Conservation (phyloP, 306 rosid genomes). For the Cucurbita ficifolia region DNA sequence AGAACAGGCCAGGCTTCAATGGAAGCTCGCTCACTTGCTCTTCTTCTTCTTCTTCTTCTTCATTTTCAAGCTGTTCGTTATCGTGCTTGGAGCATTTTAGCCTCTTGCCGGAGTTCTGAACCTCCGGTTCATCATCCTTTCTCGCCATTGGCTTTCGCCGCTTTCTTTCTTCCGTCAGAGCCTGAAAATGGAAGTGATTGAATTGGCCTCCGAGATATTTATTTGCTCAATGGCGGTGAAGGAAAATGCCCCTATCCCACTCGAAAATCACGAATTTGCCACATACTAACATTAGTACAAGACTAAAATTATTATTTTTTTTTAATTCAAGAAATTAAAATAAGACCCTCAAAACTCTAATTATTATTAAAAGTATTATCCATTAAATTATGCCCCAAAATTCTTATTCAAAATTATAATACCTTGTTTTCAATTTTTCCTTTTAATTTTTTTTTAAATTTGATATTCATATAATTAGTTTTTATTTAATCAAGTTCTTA, state of each 20-base stretch:
- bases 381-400: no score
- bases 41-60: conserved; percentile 10
- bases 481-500: no score
- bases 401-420: no score
- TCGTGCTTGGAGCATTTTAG: conserved; percentile 28
- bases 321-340: no score
- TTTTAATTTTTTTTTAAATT: no score
- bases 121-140: conserved; percentile 19
- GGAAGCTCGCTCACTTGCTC: conserved; percentile 35
- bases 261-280: not conserved
- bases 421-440: no score
- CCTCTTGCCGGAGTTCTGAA: conserved; percentile 56
- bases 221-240: not conserved
- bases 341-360: no score
- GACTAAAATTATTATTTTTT: no score
- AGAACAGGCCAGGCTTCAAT: conserved; percentile 24
- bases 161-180: not conserved
- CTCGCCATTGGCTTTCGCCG: conserved; percentile 48
- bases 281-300: no score
- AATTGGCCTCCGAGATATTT: not conserved
- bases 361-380: no score
- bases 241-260: not conserved
- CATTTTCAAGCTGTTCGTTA: not conserved
- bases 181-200: not conserved
- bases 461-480: no score